Evolutionary conservation across 768 basidiomycete species (phyloP).

Genomic region (Calvatia gigantea): DNA sequence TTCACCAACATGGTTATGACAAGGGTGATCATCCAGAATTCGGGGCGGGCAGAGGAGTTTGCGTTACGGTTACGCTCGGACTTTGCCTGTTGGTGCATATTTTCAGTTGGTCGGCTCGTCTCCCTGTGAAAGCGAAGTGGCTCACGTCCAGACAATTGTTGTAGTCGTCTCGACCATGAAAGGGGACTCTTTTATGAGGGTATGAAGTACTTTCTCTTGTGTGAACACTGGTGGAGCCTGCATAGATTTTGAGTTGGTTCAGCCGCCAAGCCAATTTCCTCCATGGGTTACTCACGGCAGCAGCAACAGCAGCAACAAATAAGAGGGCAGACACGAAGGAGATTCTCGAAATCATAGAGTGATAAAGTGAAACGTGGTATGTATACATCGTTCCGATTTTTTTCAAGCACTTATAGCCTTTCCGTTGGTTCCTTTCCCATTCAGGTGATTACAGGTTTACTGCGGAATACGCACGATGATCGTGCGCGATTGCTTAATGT

Average conservation of each 20-base stretch:
- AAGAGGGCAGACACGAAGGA: neutral
- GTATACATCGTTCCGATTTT: neutral
- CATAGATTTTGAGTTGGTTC: neutral
- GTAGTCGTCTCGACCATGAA: constrained; percentile 1
- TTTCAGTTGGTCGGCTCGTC: neutral
- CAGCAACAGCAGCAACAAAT: neutral
- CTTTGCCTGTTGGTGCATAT: neutral
- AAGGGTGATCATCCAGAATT: neutral
- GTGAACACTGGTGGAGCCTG: neutral
- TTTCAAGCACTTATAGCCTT: constrained; percentile 2
- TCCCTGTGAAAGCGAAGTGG: neutral
- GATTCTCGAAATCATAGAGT: neutral
- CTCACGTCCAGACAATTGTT: constrained; percentile 7
- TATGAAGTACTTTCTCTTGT: neutral
- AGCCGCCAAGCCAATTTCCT: too few species aligned
- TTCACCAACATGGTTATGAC: too few species aligned
- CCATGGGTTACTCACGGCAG: neutral
- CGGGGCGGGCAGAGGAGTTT: neutral
- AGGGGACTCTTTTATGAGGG: neutral
- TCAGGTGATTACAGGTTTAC: neutral
- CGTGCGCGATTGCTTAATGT: neutral
- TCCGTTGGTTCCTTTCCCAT: neutral
- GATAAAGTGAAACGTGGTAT: neutral
- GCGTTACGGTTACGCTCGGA: neutral
- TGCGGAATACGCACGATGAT: neutral